A percentile compares a stretch with the other conserved stretches of the same genome.
These are phyloP conservation scores for Bonia amplexicaulis DNA, from an alignment of 176 grass and related monocot genomes.

Conservation along the genomic window DNA sequence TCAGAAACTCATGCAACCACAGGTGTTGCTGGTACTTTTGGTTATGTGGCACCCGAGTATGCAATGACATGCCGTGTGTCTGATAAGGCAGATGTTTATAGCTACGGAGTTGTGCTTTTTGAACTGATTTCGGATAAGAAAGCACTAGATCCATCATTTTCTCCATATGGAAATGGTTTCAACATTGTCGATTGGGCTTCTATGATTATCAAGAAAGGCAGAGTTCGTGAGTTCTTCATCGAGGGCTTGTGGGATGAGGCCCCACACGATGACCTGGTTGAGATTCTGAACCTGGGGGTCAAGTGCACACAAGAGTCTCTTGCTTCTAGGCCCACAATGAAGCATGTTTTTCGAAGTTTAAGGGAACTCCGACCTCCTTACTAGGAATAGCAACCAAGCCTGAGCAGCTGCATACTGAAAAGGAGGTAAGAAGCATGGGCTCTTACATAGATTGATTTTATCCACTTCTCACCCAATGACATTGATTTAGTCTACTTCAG, in stretches of 20 bases:
- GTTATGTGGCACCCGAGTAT: slow-evolving; percentile 88
- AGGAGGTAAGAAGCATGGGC: not conserved
- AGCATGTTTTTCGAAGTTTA: slow-evolving; percentile 61
- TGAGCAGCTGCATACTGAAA: not conserved
- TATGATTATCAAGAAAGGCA: slow-evolving; percentile 62
- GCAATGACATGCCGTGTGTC: slow-evolving; percentile 87
- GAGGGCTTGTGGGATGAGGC: slow-evolving; percentile 75
- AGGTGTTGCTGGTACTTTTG: slow-evolving; percentile 81
- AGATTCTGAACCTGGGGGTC: slow-evolving; percentile 72
- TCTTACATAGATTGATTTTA: not conserved
- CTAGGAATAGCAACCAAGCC: slow-evolving; percentile 31
- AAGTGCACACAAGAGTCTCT: slow-evolving; percentile 59
- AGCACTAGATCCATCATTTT: slow-evolving; percentile 80
- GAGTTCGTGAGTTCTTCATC: slow-evolving; percentile 65
- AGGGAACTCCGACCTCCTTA: slow-evolving; percentile 61
- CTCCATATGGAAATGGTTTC: slow-evolving; percentile 90
- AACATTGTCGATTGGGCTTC: slow-evolving; percentile 73
- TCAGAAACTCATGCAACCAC: slow-evolving; percentile 90
- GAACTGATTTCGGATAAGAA: slow-evolving; percentile 89
- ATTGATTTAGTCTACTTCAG: not conserved
- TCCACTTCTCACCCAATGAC: slow-evolving; percentile 4
- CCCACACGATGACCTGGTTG: slow-evolving; percentile 84
- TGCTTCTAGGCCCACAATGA: slow-evolving; percentile 78
- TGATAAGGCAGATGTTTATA: slow-evolving; percentile 91
- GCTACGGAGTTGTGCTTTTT: slow-evolving; percentile 76